Conservation (phyloP, 2,329 filamentous ascomycete species). For the Penicillium sp. region DNA sequence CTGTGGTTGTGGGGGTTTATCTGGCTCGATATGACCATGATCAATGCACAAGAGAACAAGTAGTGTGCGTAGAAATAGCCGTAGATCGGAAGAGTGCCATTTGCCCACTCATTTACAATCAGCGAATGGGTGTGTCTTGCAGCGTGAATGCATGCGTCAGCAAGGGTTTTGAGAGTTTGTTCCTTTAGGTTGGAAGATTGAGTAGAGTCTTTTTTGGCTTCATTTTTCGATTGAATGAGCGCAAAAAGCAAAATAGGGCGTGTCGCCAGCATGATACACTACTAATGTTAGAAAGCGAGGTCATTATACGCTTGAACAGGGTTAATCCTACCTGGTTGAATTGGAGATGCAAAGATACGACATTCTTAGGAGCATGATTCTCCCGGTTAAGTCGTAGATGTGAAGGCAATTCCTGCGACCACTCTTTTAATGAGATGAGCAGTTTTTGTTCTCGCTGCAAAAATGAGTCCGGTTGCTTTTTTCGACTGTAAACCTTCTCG, state of each 20-base stretch:
- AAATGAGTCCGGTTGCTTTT: slow-evolving; percentile 32
- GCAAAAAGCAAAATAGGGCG: slow-evolving; percentile 40
- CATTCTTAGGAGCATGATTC: slow-evolving; percentile 22
- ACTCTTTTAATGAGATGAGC: slow-evolving; percentile 35
- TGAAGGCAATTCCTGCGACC: slow-evolving; percentile 34
- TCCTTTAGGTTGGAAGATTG: neutral
- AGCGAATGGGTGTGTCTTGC: slow-evolving; percentile 36
- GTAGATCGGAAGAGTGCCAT: slow-evolving; percentile 36
- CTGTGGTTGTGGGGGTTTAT: slow-evolving; percentile 20
- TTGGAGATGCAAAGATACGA: slow-evolving; percentile 36
- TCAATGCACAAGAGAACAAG: slow-evolving; percentile 37
- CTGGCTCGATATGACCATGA: slow-evolving; percentile 35
- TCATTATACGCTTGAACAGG: too few species aligned
- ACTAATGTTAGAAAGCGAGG: neutral
- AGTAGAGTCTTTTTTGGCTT: slow-evolving; percentile 1
- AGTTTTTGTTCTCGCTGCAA: slow-evolving; percentile 39
- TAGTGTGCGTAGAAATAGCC: slow-evolving; percentile 42
- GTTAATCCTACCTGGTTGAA: slow-evolving; percentile 35
- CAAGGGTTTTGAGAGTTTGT: slow-evolving; percentile 33
- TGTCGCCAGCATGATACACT: slow-evolving; percentile 42
- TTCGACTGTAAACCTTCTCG: slow-evolving; percentile 32
- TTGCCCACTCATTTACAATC: slow-evolving; percentile 37
- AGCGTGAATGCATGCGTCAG: slow-evolving; percentile 38
- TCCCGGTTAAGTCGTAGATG: slow-evolving; percentile 30
- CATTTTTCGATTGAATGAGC: slow-evolving; percentile 27